phyloP scores from a whole-genome alignment of 2,329 filamentous ascomycete species.

The Fusarium pseudonygamai region DNA sequence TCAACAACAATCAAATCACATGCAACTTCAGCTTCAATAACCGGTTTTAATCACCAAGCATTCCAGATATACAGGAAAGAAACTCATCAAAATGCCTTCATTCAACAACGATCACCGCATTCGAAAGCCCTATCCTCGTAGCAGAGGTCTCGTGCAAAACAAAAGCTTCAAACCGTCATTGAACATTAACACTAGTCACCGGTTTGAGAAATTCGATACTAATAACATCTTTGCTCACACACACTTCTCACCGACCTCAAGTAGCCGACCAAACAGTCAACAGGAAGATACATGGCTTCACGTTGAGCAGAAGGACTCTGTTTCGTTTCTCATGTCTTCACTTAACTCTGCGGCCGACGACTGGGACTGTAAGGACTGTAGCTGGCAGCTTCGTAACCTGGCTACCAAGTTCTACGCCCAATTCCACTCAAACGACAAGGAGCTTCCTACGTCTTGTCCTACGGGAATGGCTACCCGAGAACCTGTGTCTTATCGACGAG shows the following conservation, averaged over 20 bases:
- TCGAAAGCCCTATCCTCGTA: background rate
- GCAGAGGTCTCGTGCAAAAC: background rate
- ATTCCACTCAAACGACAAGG: background rate
- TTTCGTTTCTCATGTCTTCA: background rate
- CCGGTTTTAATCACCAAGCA: background rate
- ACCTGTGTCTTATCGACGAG: background rate
- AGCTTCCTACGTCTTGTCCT: background rate
- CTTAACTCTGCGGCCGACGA: constrained; percentile 1
- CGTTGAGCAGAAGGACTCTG: background rate
- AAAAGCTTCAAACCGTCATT: background rate
- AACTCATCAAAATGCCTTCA: background rate
- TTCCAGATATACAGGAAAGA: background rate
- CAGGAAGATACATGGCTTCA: background rate
- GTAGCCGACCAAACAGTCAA: background rate
- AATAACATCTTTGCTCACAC: constrained; percentile 2
- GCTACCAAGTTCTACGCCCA: background rate
- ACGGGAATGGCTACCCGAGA: background rate
- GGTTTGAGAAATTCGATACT: background rate
- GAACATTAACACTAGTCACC: background rate
- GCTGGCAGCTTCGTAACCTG: constrained; percentile 5
- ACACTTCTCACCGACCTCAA: background rate
- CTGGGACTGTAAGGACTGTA: constrained; percentile 13
- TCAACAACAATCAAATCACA: background rate
- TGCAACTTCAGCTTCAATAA: background rate
- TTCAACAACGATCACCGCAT: background rate